These are phyloP conservation scores for Trichosporon sp. DNA, from an alignment of 1,284 basidiomycete genomes.

Conservation along the genomic window DNA sequence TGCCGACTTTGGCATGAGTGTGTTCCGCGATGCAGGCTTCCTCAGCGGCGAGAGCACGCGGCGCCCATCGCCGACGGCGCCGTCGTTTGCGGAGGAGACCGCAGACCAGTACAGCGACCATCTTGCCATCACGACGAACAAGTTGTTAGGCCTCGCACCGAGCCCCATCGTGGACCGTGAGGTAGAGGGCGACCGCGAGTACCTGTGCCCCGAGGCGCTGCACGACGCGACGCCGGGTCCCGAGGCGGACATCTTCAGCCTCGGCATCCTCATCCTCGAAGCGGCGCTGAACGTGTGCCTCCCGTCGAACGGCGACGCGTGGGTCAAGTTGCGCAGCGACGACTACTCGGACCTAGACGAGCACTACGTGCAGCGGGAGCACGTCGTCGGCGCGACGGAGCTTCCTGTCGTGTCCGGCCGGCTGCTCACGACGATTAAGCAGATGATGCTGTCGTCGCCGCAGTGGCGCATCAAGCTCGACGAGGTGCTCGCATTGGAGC, in stretches of 20 bases:
- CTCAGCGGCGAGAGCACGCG: background rate
- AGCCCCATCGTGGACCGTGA: slow-evolving; percentile 47
- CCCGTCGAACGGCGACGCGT: slow-evolving; percentile 78
- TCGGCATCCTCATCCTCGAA: slow-evolving; percentile 92
- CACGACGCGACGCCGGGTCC: slow-evolving; percentile 76
- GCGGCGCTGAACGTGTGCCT: slow-evolving; percentile 89
- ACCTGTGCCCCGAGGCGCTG: slow-evolving; percentile 91
- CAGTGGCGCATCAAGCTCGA: slow-evolving; percentile 57
- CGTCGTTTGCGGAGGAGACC: background rate
- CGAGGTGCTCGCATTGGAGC: slow-evolving; percentile 58
- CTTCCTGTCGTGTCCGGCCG: slow-evolving; percentile 56
- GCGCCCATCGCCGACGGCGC: background rate
- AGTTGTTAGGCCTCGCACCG: slow-evolving; percentile 10
- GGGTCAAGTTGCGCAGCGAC: slow-evolving; percentile 87
- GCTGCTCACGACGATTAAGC: slow-evolving; percentile 63
- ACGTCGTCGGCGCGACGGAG: slow-evolving; percentile 10
- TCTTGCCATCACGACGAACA: background rate
- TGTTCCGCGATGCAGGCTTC: slow-evolving; percentile 55
- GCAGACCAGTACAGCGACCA: background rate
- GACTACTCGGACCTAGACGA: slow-evolving; percentile 82
- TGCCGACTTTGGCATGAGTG: slow-evolving; percentile 86
- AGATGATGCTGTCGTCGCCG: slow-evolving; percentile 73
- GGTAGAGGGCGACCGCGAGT: slow-evolving; percentile 90
- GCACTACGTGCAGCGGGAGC: slow-evolving; percentile 33
- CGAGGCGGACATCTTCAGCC: slow-evolving; percentile 89